A percentile compares a stretch with the other conserved stretches of the same genome.
Evolutionary conservation across 495 filamentous ascomycete genomes (phyloP).

Genomic region (Trichocladium antarcticum): DNA sequence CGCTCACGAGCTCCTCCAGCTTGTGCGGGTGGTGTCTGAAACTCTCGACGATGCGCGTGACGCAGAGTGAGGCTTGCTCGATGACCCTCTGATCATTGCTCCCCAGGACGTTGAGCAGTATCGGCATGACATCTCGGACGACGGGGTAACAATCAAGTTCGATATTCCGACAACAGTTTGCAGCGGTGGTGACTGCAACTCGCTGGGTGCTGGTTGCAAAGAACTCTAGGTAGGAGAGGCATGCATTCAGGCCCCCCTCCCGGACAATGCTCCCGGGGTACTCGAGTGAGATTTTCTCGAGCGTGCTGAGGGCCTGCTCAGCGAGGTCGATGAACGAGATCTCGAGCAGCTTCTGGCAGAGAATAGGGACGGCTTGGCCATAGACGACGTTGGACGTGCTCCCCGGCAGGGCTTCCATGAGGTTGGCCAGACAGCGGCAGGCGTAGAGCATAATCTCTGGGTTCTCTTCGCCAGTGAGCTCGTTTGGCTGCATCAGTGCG

Average conservation of each 20-base stretch:
- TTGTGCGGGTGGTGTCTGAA: slow-evolving; percentile 80
- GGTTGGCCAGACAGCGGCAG: slow-evolving; percentile 88
- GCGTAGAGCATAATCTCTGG: slow-evolving; percentile 97
- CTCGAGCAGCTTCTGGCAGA: slow-evolving; percentile 88
- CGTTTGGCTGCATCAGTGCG: slow-evolving; percentile 77
- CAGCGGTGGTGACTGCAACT: slow-evolving; percentile 91
- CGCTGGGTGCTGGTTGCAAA: slow-evolving; percentile 95
- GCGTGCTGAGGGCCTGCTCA: slow-evolving; percentile 89
- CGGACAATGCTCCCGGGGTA: slow-evolving; percentile 93
- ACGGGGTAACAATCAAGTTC: slow-evolving; percentile 84
- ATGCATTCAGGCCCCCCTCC: slow-evolving; percentile 89
- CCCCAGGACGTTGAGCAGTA: slow-evolving; percentile 72
- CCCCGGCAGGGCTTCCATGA: slow-evolving; percentile 93
- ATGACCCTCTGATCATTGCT: slow-evolving; percentile 95
- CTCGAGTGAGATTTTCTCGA: slow-evolving; percentile 95
- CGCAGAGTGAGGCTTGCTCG: slow-evolving; percentile 90
- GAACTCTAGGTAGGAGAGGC: slow-evolving; percentile 89
- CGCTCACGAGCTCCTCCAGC: slow-evolving; percentile 82
- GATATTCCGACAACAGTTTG: slow-evolving; percentile 95
- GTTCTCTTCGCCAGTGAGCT: slow-evolving; percentile 76
- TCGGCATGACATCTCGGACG: slow-evolving; percentile 90
- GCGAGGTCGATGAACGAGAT: slow-evolving; percentile 95
- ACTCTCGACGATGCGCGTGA: slow-evolving; percentile 93
- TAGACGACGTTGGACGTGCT: slow-evolving; percentile 94
- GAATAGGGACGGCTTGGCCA: slow-evolving; percentile 82